phyloP scores from a whole-genome alignment of 73 alveolate genomes.

The Tetrahymena elliotti region DNA sequence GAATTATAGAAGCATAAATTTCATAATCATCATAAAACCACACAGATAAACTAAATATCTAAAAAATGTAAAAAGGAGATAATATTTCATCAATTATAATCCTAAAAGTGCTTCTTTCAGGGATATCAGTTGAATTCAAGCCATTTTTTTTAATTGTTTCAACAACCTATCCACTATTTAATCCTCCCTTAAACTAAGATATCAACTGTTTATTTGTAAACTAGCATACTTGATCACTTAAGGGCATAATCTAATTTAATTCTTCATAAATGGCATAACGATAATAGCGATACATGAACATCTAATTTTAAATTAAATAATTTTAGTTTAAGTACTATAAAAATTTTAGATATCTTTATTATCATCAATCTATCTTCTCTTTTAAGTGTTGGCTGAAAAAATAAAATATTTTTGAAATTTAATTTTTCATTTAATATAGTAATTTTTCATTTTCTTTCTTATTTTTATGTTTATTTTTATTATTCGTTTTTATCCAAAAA shows the following conservation, averaged over 20 bases:
- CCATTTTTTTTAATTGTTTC: constrained; percentile 15
- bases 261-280: background rate
- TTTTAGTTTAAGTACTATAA: too few relatives aligned
- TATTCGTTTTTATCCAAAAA: too few relatives aligned
- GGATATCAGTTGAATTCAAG: constrained; percentile 20
- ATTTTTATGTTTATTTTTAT: too few relatives aligned
- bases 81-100: constrained; percentile 34
- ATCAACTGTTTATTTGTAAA: background rate
- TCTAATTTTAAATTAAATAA: background rate
- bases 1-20: constrained; percentile 35
- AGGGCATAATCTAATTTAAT: background rate
- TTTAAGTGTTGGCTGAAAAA: too few relatives aligned
- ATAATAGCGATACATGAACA: background rate
- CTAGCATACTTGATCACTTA: background rate
- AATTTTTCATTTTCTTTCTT: too few relatives aligned
- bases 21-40: constrained; percentile 29
- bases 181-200: background rate
- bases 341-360: too few relatives aligned
- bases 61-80: constrained; percentile 32
- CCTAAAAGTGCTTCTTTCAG: constrained; percentile 15
- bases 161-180: background rate
- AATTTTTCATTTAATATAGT: too few relatives aligned
- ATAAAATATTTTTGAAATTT: too few relatives aligned
- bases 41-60: background rate
- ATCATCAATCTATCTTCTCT: too few relatives aligned